Percentiles rank a stretch among this genome's conserved stretches.
Evolutionary conservation across 805 yeast genomes (phyloP).

Genomic region (Saccharomycopsis sp.): DNA sequence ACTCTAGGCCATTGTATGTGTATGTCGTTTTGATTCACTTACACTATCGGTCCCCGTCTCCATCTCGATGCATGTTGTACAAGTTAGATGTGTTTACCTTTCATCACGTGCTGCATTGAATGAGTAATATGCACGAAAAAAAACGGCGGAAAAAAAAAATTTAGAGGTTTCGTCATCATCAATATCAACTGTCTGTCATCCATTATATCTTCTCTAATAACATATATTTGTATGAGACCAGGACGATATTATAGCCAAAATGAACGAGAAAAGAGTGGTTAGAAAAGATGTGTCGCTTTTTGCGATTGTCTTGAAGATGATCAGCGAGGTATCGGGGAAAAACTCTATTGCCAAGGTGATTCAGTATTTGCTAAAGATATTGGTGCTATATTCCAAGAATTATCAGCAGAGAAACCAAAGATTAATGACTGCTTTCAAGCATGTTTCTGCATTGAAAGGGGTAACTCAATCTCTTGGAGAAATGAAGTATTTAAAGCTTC

Average conservation of each 20-base stretch:
- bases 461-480: not conserved
- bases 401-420: constrained; percentile 7
- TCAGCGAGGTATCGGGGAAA: constrained; percentile 20
- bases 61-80: too few relatives aligned
- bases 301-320: constrained; percentile 11
- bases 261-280: not conserved
- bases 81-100: too few relatives aligned
- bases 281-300: not conserved
- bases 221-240: not conserved
- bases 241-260: not conserved
- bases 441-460: not conserved
- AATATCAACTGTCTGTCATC: too few relatives aligned
- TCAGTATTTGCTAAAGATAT: constrained; percentile 15
- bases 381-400: constrained; percentile 11
- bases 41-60: too few relatives aligned
- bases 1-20: too few relatives aligned
- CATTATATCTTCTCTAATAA: too few relatives aligned
- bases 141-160: not conserved
- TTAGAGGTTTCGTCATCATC: not conserved
- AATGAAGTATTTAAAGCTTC: constrained; percentile 3
- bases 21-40: too few relatives aligned
- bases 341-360: constrained; percentile 17
- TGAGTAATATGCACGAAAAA: not conserved
- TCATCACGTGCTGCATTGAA: too few relatives aligned
- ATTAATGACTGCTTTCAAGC: not conserved